Conservation (phyloP, 2,329 filamentous ascomycete genomes). For the Cryphonectria parasitica region DNA sequence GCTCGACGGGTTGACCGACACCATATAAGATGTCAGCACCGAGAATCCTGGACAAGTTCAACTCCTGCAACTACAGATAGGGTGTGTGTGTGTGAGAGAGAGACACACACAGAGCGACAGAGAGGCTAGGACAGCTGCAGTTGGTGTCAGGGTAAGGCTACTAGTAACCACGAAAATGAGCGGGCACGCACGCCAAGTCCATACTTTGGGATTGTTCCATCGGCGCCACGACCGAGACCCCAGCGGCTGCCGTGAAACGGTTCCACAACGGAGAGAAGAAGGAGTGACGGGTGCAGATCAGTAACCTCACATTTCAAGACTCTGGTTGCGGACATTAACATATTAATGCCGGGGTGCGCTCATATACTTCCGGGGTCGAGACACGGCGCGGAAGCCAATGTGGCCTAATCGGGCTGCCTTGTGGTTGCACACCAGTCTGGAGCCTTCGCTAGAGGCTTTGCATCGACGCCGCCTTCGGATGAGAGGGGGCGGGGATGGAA, state of each 20-base stretch:
- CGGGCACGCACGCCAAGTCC: background rate
- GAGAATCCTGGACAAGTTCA: background rate
- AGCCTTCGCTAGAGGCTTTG: background rate
- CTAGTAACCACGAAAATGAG: slow-evolving; percentile 6
- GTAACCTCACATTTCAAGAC: slow-evolving; percentile 14
- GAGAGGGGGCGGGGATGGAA: too few relatives aligned
- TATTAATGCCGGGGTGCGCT: slow-evolving; percentile 13
- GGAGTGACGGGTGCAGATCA: background rate
- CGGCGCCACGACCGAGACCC: slow-evolving; percentile 7
- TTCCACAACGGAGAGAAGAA: slow-evolving; percentile 17
- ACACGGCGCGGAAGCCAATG: slow-evolving; percentile 19
- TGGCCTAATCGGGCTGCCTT: slow-evolving; percentile 16
- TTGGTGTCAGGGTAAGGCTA: background rate
- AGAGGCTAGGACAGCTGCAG: slow-evolving; percentile 5
- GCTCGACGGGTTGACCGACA: slow-evolving; percentile 9
- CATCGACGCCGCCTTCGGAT: slow-evolving; percentile 6
- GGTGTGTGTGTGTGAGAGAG: too few relatives aligned
- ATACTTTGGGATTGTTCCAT: background rate
- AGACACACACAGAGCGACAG: too few relatives aligned
- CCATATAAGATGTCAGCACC: background rate
- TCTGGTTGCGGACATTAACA: slow-evolving; percentile 5
- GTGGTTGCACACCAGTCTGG: slow-evolving; percentile 18
- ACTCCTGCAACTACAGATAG: background rate
- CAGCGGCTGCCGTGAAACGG: slow-evolving; percentile 21
- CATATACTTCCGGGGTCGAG: slow-evolving; percentile 16